Evolutionary conservation across 768 basidiomycete genomes (phyloP), one percentile per base, ranked within the genome.

Genomic region (Tulasnella sp.): DNA sequence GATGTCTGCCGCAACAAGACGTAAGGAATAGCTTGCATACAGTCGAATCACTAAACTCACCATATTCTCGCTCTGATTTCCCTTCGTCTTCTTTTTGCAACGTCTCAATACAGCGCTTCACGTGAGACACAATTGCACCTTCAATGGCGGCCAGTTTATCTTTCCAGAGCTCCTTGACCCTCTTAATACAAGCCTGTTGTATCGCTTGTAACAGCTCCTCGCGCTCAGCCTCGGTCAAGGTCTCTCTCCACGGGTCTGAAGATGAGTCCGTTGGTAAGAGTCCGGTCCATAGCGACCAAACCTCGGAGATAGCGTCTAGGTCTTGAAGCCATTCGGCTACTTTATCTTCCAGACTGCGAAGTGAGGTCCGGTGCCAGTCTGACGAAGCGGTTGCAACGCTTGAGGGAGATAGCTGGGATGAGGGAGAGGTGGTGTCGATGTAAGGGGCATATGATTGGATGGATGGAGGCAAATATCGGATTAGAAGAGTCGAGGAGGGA

Each of bases 361-460:
- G 82, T 0, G 90, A 88, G 37, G 86, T 85, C 40, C 82, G 80
- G 81, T 93, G 90, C 93, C 94, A 96, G 45, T 85, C 85, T 5
- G 84, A 81, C 15, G 94, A 82, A 75, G 86, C 88, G 22, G 84
- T 81, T 25, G 81, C 78, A 69, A 92, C 83, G 34, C 84, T 81
- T 0, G 82, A 79, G 64, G 84, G 85, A 3, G 87, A 82, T 31
- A 90, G 82, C 2, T 85, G 84, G 22, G 89, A 85, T 3, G 89
- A 88, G 0, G 88, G 82, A 0, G 92, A 89, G 11, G 86, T 84
- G 7, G 90, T 83, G 79, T 95, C 91, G 77, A 97, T 88, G 82
- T 93, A 96, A 11, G 96, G 96, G 79, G 90, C 93, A 82, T 96
- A 97, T 5, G 88, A 86, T 79, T 87, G 87, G 77, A 98, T 87